Percentiles rank a stretch among this genome's conserved stretches.
These are phyloP conservation scores for Camellia sinensis DNA, from an alignment of 148 eudicot genomes.

Conservation along the genomic window DNA sequence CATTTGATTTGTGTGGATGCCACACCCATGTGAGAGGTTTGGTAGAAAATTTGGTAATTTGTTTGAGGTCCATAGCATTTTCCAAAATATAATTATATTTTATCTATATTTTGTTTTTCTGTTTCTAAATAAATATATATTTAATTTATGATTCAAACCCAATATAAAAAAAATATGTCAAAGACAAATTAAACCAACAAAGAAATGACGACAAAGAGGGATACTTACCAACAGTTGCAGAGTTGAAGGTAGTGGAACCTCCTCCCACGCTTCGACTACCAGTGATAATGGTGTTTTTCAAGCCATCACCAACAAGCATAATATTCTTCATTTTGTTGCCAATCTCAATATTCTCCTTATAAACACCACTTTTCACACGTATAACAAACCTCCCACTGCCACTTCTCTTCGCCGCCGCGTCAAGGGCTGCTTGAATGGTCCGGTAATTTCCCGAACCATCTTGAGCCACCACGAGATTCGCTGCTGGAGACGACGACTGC, in stretches of 20 bases:
- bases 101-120: too few relatives aligned
- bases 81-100: too few relatives aligned
- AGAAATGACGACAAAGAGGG: background rate
- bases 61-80: too few relatives aligned
- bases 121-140: too few relatives aligned
- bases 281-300: constrained; percentile 39
- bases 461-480: constrained; percentile 47
- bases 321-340: constrained; percentile 28
- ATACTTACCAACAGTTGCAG: constrained; percentile 46
- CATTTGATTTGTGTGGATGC: too few relatives aligned
- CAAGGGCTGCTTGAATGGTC: constrained; percentile 34
- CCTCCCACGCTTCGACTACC: constrained; percentile 40
- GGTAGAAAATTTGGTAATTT: too few relatives aligned
- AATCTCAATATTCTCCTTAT: constrained; percentile 34
- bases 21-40: too few relatives aligned
- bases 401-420: constrained; percentile 18
- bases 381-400: constrained; percentile 39
- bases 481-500: constrained; percentile 14
- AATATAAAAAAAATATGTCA: too few relatives aligned
- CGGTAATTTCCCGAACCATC: constrained; percentile 54
- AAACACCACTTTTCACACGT: constrained; percentile 38
- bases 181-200: too few relatives aligned
- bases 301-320: constrained; percentile 51
- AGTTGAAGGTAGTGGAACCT: constrained; percentile 36
- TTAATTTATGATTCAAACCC: too few relatives aligned